phyloP scores from a whole-genome alignment of 169 alveolate species.

The Plasmodium adleri region DNA sequence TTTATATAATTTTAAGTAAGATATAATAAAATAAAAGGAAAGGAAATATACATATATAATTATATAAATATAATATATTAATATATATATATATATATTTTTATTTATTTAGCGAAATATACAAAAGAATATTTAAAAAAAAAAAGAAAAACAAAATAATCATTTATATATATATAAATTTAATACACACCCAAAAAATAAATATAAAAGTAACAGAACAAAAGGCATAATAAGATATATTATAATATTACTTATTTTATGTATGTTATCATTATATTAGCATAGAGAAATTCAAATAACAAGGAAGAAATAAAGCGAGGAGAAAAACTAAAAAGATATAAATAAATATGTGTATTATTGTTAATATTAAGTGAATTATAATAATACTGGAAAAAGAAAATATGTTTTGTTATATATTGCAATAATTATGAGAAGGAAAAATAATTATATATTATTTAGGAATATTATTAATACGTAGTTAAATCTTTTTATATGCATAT shows the following conservation, averaged over 20 bases:
- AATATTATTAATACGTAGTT: slow-evolving; percentile 22
- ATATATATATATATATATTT: too few species aligned
- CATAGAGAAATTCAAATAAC: background rate
- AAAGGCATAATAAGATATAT: background rate
- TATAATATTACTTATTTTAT: background rate
- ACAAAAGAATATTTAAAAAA: slow-evolving; percentile 6
- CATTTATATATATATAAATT: background rate
- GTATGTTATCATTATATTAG: too few species aligned
- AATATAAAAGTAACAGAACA: background rate
- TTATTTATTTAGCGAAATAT: background rate
- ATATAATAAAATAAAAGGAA: too few species aligned
- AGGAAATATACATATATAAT: too few species aligned
- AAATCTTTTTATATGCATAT: background rate
- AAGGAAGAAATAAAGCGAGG: background rate
- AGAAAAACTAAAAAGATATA: slow-evolving; percentile 20
- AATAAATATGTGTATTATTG: slow-evolving; percentile 49
- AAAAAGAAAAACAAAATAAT: slow-evolving; percentile 17
- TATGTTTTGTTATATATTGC: slow-evolving; percentile 42
- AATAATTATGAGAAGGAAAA: slow-evolving; percentile 26
- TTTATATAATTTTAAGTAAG: too few species aligned
- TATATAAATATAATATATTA: too few species aligned
- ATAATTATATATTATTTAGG: slow-evolving; percentile 20
- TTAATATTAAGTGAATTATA: background rate
- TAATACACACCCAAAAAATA: slow-evolving; percentile 6
- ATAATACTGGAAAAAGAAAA: slow-evolving; percentile 19